Base-by-base conservation (phyloP, 345 rosid genomes). In the Hypericum androsaemum region DNA sequence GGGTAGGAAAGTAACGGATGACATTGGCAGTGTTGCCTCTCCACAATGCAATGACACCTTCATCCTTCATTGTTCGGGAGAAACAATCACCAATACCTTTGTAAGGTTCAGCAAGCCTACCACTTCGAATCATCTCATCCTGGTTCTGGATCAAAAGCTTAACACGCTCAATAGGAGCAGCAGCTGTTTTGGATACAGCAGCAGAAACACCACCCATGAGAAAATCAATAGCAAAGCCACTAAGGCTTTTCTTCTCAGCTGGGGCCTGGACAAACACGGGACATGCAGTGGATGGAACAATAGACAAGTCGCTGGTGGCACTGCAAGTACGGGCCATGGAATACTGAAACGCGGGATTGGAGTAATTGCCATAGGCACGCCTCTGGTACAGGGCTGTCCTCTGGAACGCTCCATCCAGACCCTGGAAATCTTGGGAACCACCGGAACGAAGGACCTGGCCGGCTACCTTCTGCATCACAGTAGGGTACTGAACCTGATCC, bases 401-500 rank as follows among this genome's bases (percentile, higher is more conserved):
- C 62, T 69, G 80, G 76, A 69, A 57, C 64, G 79, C 69, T 22
- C 70, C 79, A 32, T 66, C 76, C 36, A 15, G 57, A 15, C 67
- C 62, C 15, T 61, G 72, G 8, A 56, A 41, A 37, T 80, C 84
- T 40, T 66, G 77, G 12, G 86, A 67, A 60, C 70, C 58, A 48
- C 73, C 46, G 5, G 83, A 67, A 1, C 64, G 76, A 65, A 70
- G 71, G 63, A 77, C 59, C 76, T 82, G 84, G 37, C 90, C 84
- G 53, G 83, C 67, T 51, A 73, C 71, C 80, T 88, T 84, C 64
- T 82, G 90, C 65, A 78, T 60, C 17, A 88, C 63, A 9, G 72
- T 58, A 0, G 90, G 90, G 64, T 80, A 84, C 64, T 74, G 86
- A 65, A 65, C 73, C 69, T 82, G 90, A 76, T 88, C 92, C 59